Percentiles rank a stretch among this genome's conserved stretches.
phyloP scores from a whole-genome alignment of 176 grass and related monocot species.

The Elymus sibiricus region DNA sequence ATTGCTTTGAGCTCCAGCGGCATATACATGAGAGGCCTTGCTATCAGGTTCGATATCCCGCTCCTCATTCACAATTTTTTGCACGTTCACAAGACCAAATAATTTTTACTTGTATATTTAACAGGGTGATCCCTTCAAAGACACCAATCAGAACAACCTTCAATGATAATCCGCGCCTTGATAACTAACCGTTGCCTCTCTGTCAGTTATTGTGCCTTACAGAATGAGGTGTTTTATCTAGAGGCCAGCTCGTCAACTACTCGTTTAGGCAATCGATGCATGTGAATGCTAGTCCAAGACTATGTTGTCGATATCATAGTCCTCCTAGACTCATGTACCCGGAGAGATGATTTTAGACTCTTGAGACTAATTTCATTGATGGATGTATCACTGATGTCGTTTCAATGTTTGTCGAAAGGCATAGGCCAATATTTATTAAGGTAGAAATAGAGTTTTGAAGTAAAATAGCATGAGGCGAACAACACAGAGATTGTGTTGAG shows the following conservation, averaged over 20 bases:
- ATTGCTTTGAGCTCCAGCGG: background rate
- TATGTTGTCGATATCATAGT: background rate
- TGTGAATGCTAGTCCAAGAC: background rate
- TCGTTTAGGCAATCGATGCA: background rate
- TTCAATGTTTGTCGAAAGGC: background rate
- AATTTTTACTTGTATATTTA: background rate
- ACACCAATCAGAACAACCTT: background rate
- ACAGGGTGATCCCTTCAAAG: background rate
- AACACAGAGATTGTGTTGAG: no score
- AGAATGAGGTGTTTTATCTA: background rate
- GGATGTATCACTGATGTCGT: background rate
- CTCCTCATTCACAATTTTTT: background rate
- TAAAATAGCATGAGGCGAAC: no score
- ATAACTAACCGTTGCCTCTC: background rate
- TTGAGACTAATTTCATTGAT: background rate
- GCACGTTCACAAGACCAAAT: background rate
- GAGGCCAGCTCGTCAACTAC: background rate
- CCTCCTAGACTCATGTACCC: background rate
- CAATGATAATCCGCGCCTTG: background rate
- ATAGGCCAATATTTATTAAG: no score
- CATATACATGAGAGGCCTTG: background rate
- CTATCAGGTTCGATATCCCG: background rate
- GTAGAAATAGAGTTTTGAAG: no score
- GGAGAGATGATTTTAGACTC: background rate
- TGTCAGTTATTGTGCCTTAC: background rate